These are phyloP conservation scores for Rusavskia elegans DNA, from an alignment of 495 filamentous ascomycete species.

Conservation along the genomic window DNA sequence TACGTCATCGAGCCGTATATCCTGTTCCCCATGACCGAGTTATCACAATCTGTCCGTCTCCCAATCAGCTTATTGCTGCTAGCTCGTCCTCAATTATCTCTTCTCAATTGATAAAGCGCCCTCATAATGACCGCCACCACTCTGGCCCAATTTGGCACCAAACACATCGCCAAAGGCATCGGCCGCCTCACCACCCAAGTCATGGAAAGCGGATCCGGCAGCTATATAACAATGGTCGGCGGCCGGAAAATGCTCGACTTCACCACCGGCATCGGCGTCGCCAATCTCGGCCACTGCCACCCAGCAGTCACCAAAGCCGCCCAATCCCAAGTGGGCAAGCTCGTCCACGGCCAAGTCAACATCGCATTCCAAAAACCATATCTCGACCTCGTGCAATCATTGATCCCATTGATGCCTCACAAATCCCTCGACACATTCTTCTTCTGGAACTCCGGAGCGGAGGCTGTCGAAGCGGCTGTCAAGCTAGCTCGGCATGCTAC, in stretches of 20 bases:
- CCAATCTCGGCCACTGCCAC: slow-evolving; percentile 11
- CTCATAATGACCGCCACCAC: slow-evolving; percentile 2
- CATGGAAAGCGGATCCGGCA: slow-evolving; percentile 10
- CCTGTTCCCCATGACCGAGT: too few relatives aligned
- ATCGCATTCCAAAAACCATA: slow-evolving; percentile 13
- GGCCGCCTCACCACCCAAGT: slow-evolving; percentile 5
- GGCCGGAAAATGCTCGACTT: slow-evolving; percentile 7
- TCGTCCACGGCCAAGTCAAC: slow-evolving; percentile 11
- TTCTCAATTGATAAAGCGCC: neutral
- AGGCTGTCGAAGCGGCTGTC: slow-evolving; percentile 43
- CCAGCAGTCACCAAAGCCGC: slow-evolving; percentile 10
- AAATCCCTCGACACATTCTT: slow-evolving; percentile 9
- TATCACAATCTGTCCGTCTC: too few relatives aligned
- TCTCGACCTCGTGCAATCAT: slow-evolving; percentile 4
- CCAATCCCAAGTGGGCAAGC: slow-evolving; percentile 6
- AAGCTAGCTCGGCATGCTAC: slow-evolving; percentile 34
- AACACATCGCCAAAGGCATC: slow-evolving; percentile 7
- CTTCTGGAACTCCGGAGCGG: slow-evolving; percentile 16
- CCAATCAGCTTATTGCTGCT: too few relatives aligned
- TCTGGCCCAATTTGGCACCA: slow-evolving; percentile 5
- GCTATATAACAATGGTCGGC: slow-evolving; percentile 8
- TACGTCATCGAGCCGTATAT: too few relatives aligned
- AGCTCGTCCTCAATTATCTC: too few relatives aligned
- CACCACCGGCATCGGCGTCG: slow-evolving; percentile 9
- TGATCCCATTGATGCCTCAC: slow-evolving; percentile 11